These are phyloP conservation scores for Metahyphopichia silvanorum DNA, from an alignment of 805 yeast genomes.

Conservation along the genomic window DNA sequence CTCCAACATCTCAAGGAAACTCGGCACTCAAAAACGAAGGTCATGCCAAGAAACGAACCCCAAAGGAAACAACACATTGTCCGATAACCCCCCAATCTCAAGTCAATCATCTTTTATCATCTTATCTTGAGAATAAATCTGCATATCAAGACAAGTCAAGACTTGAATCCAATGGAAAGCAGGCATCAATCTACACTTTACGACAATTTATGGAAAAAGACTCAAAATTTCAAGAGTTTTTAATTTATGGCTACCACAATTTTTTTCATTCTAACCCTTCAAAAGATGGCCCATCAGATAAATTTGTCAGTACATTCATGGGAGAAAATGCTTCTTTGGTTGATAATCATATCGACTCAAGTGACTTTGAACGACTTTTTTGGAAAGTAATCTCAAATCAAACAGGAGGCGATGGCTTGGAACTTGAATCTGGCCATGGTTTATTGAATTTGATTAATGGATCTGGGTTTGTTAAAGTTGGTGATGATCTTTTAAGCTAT, in stretches of 20 bases:
- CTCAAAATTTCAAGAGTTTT: conserved; percentile 34
- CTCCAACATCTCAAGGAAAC: background rate
- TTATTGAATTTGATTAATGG: conserved; percentile 26
- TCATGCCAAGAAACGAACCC: background rate
- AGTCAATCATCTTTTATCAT: conserved; percentile 10
- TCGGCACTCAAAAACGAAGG: background rate
- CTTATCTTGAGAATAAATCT: conserved; percentile 8
- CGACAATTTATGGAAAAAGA: conserved; percentile 60
- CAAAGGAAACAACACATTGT: conserved; percentile 3
- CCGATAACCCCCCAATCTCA: conserved; percentile 17
- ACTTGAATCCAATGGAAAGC: conserved; percentile 19
- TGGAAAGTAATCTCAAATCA: conserved; percentile 37
- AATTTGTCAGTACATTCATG: background rate
- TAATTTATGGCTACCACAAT: conserved; percentile 13
- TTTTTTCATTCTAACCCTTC: conserved; percentile 5
- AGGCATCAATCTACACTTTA: conserved; percentile 51
- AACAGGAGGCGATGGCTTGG: conserved; percentile 17
- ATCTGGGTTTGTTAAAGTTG: conserved; percentile 33
- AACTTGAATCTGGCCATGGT: conserved; percentile 23
- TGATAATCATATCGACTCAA: conserved; percentile 10
- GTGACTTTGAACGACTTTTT: conserved; percentile 38
- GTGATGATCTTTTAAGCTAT: conserved; percentile 24
- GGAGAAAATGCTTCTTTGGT: conserved; percentile 5
- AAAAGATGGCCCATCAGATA: background rate
- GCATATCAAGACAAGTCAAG: conserved; percentile 15